These are phyloP conservation scores for Teratosphaeria destructans DNA, from an alignment of 2,329 filamentous ascomycete genomes.

Conservation along the genomic window DNA sequence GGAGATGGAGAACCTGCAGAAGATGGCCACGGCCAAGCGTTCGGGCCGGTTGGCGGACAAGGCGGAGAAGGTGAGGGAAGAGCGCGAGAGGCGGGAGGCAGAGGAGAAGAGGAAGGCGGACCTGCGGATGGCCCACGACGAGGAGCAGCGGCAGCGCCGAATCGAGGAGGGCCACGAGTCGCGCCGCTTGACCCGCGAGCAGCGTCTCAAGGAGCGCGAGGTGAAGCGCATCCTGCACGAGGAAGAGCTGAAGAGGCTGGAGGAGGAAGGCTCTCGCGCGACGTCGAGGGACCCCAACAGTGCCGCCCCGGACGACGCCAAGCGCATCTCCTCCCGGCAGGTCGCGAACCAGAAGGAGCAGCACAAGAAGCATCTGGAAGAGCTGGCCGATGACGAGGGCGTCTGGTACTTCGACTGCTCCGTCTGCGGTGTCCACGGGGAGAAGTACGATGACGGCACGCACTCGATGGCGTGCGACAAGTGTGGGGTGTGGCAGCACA, in stretches of 20 bases:
- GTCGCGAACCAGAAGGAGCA: conserved; percentile 74
- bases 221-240: conserved; percentile 72
- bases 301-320: conserved; percentile 33
- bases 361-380: conserved; percentile 64
- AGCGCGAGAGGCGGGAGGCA: conserved; percentile 61
- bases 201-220: conserved; percentile 77
- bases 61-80: conserved; percentile 63
- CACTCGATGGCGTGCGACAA: conserved; percentile 89
- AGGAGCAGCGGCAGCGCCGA: conserved; percentile 51
- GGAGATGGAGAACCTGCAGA: conserved; percentile 70
- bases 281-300: conserved; percentile 40
- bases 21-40: conserved; percentile 85
- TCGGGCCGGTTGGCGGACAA: conserved; percentile 82
- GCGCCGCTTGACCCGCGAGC: conserved; percentile 72
- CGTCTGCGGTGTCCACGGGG: conserved; percentile 77
- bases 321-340: conserved; percentile 64
- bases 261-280: conserved; percentile 40
- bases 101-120: conserved; percentile 56
- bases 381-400: conserved; percentile 60
- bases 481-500: conserved; percentile 96
- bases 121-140: conserved; percentile 49
- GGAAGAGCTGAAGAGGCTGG: conserved; percentile 68
- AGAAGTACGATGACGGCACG: conserved; percentile 80
- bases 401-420: conserved; percentile 92
- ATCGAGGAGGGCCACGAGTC: conserved; percentile 67